These are phyloP conservation scores for Ophiocordyceps camponoti-saundersi DNA, from an alignment of 2,329 filamentous ascomycete genomes.

Conservation along the genomic window DNA sequence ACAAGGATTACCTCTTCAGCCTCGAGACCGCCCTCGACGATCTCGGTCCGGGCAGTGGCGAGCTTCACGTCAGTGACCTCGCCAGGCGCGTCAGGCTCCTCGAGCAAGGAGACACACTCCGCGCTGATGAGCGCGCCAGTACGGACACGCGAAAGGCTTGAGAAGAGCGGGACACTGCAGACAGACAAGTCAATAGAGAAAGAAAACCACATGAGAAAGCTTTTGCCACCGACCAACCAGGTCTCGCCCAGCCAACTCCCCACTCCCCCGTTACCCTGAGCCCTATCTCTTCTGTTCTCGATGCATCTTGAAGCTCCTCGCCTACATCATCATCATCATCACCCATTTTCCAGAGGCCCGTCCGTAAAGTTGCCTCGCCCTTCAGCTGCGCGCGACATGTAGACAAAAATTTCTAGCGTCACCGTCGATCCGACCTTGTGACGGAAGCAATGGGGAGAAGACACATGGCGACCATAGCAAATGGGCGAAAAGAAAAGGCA, in stretches of 20 bases:
- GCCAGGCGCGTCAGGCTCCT: slow-evolving; percentile 54
- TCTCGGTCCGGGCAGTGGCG: slow-evolving; percentile 59
- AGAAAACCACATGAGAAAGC: neutral
- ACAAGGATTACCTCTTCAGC: slow-evolving; percentile 74
- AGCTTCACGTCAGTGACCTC: slow-evolving; percentile 73
- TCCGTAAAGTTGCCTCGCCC: neutral
- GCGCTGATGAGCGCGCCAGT: slow-evolving; percentile 5
- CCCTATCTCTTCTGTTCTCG: neutral
- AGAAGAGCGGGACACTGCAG: neutral
- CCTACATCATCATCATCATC: neutral
- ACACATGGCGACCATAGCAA: neutral
- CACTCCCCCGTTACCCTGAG: neutral
- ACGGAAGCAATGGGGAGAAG: neutral
- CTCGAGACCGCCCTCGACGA: slow-evolving; percentile 59
- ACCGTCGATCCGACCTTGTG: neutral
- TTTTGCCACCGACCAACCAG: slow-evolving; percentile 1
- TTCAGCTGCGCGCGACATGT: neutral
- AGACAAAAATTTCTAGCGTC: neutral
- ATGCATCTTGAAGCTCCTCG: neutral
- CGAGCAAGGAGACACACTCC: slow-evolving; percentile 7
- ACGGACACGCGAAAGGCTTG: slow-evolving; percentile 11
- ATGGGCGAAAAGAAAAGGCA: neutral
- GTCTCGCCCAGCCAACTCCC: neutral
- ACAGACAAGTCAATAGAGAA: neutral
- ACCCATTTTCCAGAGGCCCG: neutral